These are phyloP conservation scores for Gloeophyllum trabeum DNA, from an alignment of 768 basidiomycete genomes.

Conservation along the genomic window DNA sequence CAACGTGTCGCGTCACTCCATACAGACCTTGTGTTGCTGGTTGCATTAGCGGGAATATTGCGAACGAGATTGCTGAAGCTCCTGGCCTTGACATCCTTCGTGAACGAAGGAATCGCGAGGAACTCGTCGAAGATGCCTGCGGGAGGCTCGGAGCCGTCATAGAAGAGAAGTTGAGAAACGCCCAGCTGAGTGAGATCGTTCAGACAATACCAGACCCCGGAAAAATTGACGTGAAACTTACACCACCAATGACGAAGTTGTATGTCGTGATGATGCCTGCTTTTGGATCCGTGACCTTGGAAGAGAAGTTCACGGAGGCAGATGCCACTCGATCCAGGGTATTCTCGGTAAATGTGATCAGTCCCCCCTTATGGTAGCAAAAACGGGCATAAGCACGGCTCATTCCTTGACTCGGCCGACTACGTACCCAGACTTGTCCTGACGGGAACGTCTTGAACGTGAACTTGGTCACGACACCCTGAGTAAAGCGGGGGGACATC, in stretches of 20 bases:
- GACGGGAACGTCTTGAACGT: slow-evolving; percentile 43
- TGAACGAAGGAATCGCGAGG: slow-evolving; percentile 28
- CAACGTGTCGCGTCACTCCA: too few species aligned
- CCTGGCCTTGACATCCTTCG: slow-evolving; percentile 26
- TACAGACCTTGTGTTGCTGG: slow-evolving; percentile 16
- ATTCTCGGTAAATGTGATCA: slow-evolving; percentile 19
- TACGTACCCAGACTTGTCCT: slow-evolving; percentile 46
- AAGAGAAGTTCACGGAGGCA: slow-evolving; percentile 29
- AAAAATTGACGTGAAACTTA: too few species aligned
- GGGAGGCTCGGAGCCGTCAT: slow-evolving; percentile 41
- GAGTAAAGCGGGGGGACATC: too few species aligned
- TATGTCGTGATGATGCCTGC: slow-evolving; percentile 33
- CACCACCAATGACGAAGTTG: too few species aligned
- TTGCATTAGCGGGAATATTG: slow-evolving; percentile 22
- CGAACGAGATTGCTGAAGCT: slow-evolving; percentile 30
- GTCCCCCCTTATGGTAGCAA: slow-evolving; percentile 30
- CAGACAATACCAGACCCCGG: neutral
- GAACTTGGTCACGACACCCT: slow-evolving; percentile 50
- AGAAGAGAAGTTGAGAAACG: slow-evolving; percentile 34
- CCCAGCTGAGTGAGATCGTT: slow-evolving; percentile 7
- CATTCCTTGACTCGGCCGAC: too few species aligned
- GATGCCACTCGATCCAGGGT: slow-evolving; percentile 13
- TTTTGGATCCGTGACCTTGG: slow-evolving; percentile 37
- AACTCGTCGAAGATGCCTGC: slow-evolving; percentile 40
- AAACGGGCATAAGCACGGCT: too few species aligned